A percentile compares a stretch with the other conserved stretches of the same genome.
Evolutionary conservation across 495 filamentous ascomycete species (phyloP).

Genomic region (Penicillium nucicola): DNA sequence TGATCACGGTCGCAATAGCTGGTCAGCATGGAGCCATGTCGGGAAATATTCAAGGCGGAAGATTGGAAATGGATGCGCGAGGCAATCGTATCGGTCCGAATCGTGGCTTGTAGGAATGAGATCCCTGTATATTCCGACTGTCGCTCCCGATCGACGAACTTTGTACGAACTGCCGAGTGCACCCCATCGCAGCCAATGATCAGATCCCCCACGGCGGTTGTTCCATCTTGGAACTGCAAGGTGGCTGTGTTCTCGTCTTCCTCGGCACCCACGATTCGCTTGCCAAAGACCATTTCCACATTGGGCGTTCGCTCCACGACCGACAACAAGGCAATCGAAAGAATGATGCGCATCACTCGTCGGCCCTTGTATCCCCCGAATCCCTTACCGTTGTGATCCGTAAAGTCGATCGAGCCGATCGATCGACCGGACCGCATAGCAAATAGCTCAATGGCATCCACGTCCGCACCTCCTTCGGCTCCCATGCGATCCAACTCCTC

Average conservation of each 20-base stretch:
- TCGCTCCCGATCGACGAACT: slow-evolving; percentile 49
- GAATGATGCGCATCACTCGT: slow-evolving; percentile 45
- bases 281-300: slow-evolving; percentile 38
- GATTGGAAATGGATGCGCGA: slow-evolving; percentile 42
- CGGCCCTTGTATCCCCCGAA: slow-evolving; percentile 45
- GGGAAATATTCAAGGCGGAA: slow-evolving; percentile 49
- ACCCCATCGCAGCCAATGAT: slow-evolving; percentile 63
- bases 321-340: slow-evolving; percentile 45
- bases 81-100: slow-evolving; percentile 27
- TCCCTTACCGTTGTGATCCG: slow-evolving; percentile 33
- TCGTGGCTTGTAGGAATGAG: slow-evolving; percentile 51
- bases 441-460: slow-evolving; percentile 52
- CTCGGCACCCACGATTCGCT: slow-evolving; percentile 35
- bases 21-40: slow-evolving; percentile 52
- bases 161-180: slow-evolving; percentile 53
- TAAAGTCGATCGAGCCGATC: slow-evolving; percentile 44
- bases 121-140: slow-evolving; percentile 54
- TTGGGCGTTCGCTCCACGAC: slow-evolving; percentile 38
- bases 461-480: slow-evolving; percentile 38
- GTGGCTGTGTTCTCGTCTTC: slow-evolving; percentile 40
- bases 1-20: slow-evolving; percentile 46
- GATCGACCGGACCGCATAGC: slow-evolving; percentile 48
- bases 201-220: slow-evolving; percentile 46
- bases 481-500: slow-evolving; percentile 42
- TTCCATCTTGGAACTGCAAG: slow-evolving; percentile 50